Conservation (phyloP, 805 yeast species). For the Torulaspora delbrueckii region DNA sequence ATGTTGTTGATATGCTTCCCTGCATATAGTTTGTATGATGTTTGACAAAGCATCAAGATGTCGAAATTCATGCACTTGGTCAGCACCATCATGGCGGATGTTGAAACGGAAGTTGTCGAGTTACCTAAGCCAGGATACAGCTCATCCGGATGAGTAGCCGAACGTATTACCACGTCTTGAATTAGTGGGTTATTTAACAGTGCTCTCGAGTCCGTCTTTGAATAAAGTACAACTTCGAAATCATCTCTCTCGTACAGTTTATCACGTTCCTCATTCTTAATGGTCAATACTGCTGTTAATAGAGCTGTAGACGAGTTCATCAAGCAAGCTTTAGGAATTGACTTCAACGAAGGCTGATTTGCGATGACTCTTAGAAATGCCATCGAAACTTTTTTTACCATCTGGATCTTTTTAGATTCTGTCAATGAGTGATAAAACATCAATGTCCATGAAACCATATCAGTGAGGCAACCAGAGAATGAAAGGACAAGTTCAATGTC, state of each 20-base stretch:
- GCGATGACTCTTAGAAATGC: constrained; percentile 42
- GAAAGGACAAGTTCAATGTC: constrained; percentile 29
- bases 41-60: constrained; percentile 40
- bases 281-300: constrained; percentile 29
- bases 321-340: constrained; percentile 33
- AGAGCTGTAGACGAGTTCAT: constrained; percentile 37
- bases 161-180: constrained; percentile 32
- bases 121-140: constrained; percentile 30
- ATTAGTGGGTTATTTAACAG: constrained; percentile 38
- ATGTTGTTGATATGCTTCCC: constrained; percentile 28
- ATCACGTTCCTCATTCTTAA: constrained; percentile 29
- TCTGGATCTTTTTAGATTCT: constrained; percentile 47
- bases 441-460: constrained; percentile 53
- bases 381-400: constrained; percentile 48
- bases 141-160: constrained; percentile 32
- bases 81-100: constrained; percentile 37
- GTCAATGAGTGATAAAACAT: constrained; percentile 42
- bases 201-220: constrained; percentile 48
- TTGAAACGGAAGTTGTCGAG: constrained; percentile 33
- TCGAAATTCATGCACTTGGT: constrained; percentile 45
- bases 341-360: constrained; percentile 21
- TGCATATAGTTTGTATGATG: constrained; percentile 36
- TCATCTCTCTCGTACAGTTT: constrained; percentile 28
- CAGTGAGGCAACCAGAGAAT: constrained; percentile 36
- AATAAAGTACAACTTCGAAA: constrained; percentile 38